phyloP scores from a whole-genome alignment of 2,329 filamentous ascomycete genomes.

The Cryoendolithus antarcticus region DNA sequence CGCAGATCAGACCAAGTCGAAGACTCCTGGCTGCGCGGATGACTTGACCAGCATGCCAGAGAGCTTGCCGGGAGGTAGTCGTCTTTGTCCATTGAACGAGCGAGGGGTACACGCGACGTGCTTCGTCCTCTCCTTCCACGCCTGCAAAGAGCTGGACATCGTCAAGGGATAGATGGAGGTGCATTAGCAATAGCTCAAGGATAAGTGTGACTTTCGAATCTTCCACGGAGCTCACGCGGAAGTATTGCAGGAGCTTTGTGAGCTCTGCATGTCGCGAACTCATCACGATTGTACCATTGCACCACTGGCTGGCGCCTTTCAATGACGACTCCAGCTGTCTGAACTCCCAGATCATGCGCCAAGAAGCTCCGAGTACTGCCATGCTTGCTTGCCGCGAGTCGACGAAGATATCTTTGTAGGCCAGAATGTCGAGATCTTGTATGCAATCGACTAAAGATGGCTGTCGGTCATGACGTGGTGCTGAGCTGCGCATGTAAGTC shows the following conservation, averaged over 20 bases:
- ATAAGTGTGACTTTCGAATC: constrained; percentile 25
- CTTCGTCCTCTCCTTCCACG: constrained; percentile 55
- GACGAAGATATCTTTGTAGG: constrained; percentile 37
- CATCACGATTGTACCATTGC: constrained; percentile 26
- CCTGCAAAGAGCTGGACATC: constrained; percentile 57
- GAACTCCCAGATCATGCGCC: constrained; percentile 55
- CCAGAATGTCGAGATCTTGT: constrained; percentile 43
- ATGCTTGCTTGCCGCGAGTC: constrained; percentile 46
- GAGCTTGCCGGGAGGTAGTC: constrained; percentile 43
- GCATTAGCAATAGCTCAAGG: constrained; percentile 46
- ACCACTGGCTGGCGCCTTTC: constrained; percentile 33
- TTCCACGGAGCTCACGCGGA: constrained; percentile 29
- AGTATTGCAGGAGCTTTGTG: constrained; percentile 43
- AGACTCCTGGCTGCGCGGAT: constrained; percentile 44
- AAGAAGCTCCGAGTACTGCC: constrained; percentile 54
- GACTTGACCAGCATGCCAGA: constrained; percentile 59
- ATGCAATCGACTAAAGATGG: constrained; percentile 46
- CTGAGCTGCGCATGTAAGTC: constrained; percentile 37
- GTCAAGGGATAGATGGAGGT: constrained; percentile 51
- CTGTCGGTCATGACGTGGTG: constrained; percentile 26
- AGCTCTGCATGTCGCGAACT: constrained; percentile 51
- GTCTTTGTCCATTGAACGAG: constrained; percentile 49
- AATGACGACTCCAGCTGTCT: constrained; percentile 45
- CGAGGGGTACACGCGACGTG: constrained; percentile 44
- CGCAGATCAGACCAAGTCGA: constrained; percentile 26